phyloP scores from a whole-genome alignment of 352 stramenopile genomes.

The Phytopythium helicoides region DNA sequence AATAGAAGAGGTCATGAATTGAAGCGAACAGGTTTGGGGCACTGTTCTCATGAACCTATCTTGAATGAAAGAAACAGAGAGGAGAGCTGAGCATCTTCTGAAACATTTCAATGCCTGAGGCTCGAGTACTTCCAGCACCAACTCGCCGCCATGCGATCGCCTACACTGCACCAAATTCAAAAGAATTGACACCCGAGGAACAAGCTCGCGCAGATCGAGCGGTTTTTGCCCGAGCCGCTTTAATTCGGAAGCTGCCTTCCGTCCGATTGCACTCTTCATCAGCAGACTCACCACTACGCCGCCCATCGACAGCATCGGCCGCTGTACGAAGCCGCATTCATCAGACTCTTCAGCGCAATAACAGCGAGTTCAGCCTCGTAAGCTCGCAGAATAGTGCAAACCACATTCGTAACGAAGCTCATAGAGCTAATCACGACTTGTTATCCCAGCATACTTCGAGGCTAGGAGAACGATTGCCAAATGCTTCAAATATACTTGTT shows the following conservation, averaged over 20 bases:
- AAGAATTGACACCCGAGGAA: constrained; percentile 9
- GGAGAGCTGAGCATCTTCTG: background rate
- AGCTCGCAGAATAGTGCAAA: constrained; percentile 29
- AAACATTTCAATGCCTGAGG: background rate
- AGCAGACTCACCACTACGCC: constrained; percentile 16
- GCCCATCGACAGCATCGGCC: constrained; percentile 43
- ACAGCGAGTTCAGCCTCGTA: constrained; percentile 56
- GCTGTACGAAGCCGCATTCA: constrained; percentile 56
- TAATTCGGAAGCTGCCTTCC: constrained; percentile 29
- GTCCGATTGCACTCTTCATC: constrained; percentile 10
- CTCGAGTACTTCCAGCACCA: background rate
- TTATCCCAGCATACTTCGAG: background rate
- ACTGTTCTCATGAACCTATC: too few relatives aligned
- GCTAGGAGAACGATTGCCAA: too few relatives aligned
- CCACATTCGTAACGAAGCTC: background rate
- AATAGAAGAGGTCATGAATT: too few relatives aligned
- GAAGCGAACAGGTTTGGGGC: too few relatives aligned
- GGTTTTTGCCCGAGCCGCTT: constrained; percentile 39
- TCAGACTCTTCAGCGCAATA: constrained; percentile 46
- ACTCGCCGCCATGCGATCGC: background rate
- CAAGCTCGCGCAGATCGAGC: constrained; percentile 23
- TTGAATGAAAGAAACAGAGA: too few relatives aligned
- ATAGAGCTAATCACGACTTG: background rate
- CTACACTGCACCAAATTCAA: background rate
- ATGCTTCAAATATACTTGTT: too few relatives aligned